Evolutionary conservation across 2,329 filamentous ascomycete genomes (phyloP).

Genomic region (Aspergillus ochraceoroseus): DNA sequence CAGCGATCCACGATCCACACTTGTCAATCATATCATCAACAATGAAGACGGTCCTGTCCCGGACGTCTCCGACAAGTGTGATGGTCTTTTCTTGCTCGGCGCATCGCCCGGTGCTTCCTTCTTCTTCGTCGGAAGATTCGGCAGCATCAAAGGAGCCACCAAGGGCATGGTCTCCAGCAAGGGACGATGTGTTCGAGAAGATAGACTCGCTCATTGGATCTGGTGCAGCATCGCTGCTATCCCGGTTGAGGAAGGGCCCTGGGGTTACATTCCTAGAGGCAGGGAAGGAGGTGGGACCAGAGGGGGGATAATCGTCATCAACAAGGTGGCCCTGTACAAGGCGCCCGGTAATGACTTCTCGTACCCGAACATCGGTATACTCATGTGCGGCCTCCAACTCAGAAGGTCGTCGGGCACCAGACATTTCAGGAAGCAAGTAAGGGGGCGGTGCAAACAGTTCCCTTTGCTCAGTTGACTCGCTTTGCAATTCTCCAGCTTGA

Average conservation of each 20-base stretch:
- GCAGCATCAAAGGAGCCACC: slow-evolving; percentile 80
- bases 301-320: slow-evolving; percentile 84
- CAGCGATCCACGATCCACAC: slow-evolving; percentile 92
- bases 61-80: slow-evolving; percentile 93
- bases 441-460: slow-evolving; percentile 25
- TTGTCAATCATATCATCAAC: slow-evolving; percentile 99
- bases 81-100: slow-evolving; percentile 87
- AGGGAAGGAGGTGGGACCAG: slow-evolving; percentile 58
- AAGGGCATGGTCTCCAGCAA: slow-evolving; percentile 64
- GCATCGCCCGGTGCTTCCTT: slow-evolving; percentile 52
- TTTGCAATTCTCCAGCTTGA: slow-evolving; percentile 14
- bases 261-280: slow-evolving; percentile 55
- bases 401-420: slow-evolving; percentile 40
- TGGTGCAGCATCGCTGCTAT: slow-evolving; percentile 54
- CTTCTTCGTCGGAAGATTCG: slow-evolving; percentile 92
- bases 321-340: slow-evolving; percentile 93
- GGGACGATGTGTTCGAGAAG: slow-evolving; percentile 74
- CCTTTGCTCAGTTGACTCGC: slow-evolving; percentile 23
- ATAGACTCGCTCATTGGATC: slow-evolving; percentile 81
- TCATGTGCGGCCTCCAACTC: slow-evolving; percentile 47
- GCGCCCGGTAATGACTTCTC: slow-evolving; percentile 85
- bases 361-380: slow-evolving; percentile 74
- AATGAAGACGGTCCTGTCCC: slow-evolving; percentile 81
- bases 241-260: slow-evolving; percentile 45
- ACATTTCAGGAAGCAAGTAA: slow-evolving; percentile 35